phyloP scores from a whole-genome alignment of 2,329 filamentous ascomycete genomes.

The Penicillium carneum region DNA sequence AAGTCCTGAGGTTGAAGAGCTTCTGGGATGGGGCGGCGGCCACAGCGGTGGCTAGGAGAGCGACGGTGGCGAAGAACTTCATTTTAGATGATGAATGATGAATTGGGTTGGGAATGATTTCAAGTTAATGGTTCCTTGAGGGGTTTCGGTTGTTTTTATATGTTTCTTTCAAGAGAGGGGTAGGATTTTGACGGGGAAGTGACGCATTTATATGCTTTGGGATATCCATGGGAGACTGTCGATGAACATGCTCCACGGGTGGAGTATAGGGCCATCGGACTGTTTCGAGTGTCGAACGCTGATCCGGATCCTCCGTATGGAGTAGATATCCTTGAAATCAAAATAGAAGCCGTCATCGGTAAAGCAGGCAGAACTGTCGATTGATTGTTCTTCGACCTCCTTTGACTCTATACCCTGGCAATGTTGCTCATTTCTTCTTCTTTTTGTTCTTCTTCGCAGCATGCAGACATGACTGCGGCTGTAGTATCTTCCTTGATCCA shows the following conservation, averaged over 20 bases:
- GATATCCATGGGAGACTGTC: neutral
- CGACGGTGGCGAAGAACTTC: conserved; percentile 40
- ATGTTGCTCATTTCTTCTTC: neutral
- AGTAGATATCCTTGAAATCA: conserved; percentile 2
- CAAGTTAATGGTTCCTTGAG: conserved; percentile 4
- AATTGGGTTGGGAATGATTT: neutral
- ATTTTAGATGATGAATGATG: conserved; percentile 27
- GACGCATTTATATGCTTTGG: conserved; percentile 16
- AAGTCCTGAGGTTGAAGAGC: conserved; percentile 28
- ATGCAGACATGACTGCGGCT: neutral
- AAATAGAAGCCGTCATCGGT: neutral
- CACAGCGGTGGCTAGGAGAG: conserved; percentile 40
- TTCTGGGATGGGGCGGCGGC: conserved; percentile 36
- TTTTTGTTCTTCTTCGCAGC: neutral
- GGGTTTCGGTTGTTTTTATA: neutral
- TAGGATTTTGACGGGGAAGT: conserved; percentile 6
- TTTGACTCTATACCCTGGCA: neutral
- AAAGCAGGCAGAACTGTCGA: neutral
- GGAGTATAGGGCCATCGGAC: conserved; percentile 9
- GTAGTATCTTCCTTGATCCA: conserved; percentile 7
- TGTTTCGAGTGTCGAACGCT: conserved; percentile 6
- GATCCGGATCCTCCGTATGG: neutral
- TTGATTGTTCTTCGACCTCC: neutral
- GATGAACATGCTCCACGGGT: conserved; percentile 19
- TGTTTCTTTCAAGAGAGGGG: neutral